Evolutionary conservation across 2,329 filamentous ascomycete species (phyloP).

Genomic region (Nigrospora osmanthi): DNA sequence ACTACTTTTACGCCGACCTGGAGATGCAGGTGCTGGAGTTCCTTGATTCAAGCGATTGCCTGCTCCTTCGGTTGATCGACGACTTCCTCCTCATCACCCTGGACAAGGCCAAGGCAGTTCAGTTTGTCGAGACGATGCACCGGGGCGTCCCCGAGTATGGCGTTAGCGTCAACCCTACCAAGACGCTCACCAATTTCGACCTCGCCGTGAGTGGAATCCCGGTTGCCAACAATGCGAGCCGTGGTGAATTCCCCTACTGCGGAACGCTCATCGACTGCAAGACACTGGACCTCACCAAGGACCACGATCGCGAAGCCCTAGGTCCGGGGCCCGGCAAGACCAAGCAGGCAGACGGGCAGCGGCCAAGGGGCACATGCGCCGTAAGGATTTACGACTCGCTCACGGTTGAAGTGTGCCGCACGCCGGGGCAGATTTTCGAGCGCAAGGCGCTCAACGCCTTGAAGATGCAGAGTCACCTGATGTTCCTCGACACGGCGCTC

Average conservation of each 20-base stretch:
- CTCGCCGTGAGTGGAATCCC: slow-evolving; percentile 43
- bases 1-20: slow-evolving; percentile 89
- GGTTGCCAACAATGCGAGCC: slow-evolving; percentile 38
- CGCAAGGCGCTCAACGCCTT: slow-evolving; percentile 72
- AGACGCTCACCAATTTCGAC: slow-evolving; percentile 82
- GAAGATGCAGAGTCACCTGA: slow-evolving; percentile 76
- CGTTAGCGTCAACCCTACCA: slow-evolving; percentile 65
- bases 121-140: slow-evolving; percentile 77
- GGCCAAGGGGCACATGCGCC: slow-evolving; percentile 2
- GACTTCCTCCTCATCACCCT: slow-evolving; percentile 88
- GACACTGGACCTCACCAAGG: slow-evolving; percentile 68
- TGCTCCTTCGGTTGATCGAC: slow-evolving; percentile 79
- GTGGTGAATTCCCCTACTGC: slow-evolving; percentile 74
- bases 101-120: slow-evolving; percentile 54
- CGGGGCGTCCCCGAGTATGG: slow-evolving; percentile 72
- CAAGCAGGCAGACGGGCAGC: slow-evolving; percentile 12
- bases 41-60: slow-evolving; percentile 44
- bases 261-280: slow-evolving; percentile 68
- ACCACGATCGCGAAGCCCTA: slow-evolving; percentile 35
- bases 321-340: background rate
- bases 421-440: slow-evolving; percentile 70
- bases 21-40: slow-evolving; percentile 66
- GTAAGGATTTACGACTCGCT: slow-evolving; percentile 59
- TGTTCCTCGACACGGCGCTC: slow-evolving; percentile 75
- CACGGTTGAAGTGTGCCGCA: slow-evolving; percentile 67